phyloP scores from a whole-genome alignment of 1,284 basidiomycete species.

The Melanopsichium pennsylvanicum region DNA sequence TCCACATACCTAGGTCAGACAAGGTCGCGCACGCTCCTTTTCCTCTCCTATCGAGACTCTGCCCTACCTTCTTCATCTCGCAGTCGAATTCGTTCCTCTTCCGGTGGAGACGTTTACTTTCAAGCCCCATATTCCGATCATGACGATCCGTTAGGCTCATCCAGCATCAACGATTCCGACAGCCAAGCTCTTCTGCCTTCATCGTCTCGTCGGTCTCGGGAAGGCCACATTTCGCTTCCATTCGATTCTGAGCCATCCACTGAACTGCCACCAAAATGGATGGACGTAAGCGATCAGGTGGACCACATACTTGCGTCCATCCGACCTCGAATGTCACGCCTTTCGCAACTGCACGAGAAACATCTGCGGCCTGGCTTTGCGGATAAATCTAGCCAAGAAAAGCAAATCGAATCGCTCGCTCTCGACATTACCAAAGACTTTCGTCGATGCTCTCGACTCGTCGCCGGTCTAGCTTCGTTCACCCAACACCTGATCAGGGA shows the following conservation, averaged over 20 bases:
- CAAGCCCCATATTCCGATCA: constrained; percentile 55
- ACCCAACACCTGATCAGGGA: constrained; percentile 70
- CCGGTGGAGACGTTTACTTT: constrained; percentile 8
- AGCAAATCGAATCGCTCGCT: constrained; percentile 87
- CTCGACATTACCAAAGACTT: constrained; percentile 77
- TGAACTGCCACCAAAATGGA: constrained; percentile 63
- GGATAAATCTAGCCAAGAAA: constrained; percentile 90
- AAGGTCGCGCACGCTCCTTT: constrained; percentile 89
- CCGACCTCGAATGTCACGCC: constrained; percentile 70
- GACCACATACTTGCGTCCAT: constrained; percentile 47
- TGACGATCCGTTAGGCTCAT: constrained; percentile 32
- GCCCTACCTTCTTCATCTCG: constrained; percentile 53
- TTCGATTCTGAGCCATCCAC: neutral
- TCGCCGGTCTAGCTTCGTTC: constrained; percentile 47
- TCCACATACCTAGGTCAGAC: constrained; percentile 67
- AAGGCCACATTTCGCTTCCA: constrained; percentile 21
- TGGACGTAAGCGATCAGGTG: constrained; percentile 58
- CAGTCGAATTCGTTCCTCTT: neutral
- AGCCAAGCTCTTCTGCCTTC: constrained; percentile 12
- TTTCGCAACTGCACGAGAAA: constrained; percentile 91
- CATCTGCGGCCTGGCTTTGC: constrained; percentile 94
- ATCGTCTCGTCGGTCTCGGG: constrained; percentile 7
- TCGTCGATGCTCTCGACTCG: constrained; percentile 47
- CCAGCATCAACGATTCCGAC: constrained; percentile 4
- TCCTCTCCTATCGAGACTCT: constrained; percentile 92